Evolutionary conservation across 2,329 filamentous ascomycete genomes (phyloP).

Genomic region (Sclerotinia spermophila): DNA sequence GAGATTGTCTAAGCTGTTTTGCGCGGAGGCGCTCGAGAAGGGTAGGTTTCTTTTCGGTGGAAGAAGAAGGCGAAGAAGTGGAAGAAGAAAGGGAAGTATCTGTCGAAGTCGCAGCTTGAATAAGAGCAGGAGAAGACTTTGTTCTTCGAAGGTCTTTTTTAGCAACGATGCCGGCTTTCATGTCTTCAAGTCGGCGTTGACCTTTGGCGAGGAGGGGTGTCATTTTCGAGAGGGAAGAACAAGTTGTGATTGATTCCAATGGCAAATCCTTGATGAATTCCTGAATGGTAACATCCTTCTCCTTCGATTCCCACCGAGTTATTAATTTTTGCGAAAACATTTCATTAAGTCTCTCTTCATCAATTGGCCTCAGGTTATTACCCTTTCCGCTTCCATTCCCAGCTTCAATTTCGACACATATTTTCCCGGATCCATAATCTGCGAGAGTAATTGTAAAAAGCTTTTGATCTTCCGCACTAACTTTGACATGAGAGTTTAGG

Average conservation of each 20-base stretch:
- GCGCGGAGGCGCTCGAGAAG: constrained; percentile 72
- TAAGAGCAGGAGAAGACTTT: constrained; percentile 27
- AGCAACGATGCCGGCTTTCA: constrained; percentile 58
- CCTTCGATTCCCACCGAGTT: constrained; percentile 41
- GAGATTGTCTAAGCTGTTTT: constrained; percentile 58
- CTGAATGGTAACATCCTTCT: constrained; percentile 11
- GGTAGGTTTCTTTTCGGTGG: constrained; percentile 51
- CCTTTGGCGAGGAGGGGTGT: constrained; percentile 61
- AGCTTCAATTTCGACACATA: constrained; percentile 54
- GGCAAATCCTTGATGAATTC: constrained; percentile 56
- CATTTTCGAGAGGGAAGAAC: constrained; percentile 49
- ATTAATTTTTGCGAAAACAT: constrained; percentile 53
- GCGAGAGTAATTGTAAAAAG: constrained; percentile 41
- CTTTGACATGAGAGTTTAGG: constrained; percentile 39
- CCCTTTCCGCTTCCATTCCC: constrained; percentile 20
- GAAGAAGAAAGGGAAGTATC: constrained; percentile 21
- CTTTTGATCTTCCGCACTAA: constrained; percentile 40
- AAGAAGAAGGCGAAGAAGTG: constrained; percentile 20
- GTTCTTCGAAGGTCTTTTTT: constrained; percentile 47
- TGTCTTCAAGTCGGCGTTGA: constrained; percentile 63
- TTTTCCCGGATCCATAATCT: constrained; percentile 52
- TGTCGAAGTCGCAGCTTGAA: not conserved
- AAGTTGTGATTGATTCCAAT: constrained; percentile 49
- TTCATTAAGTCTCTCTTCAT: constrained; percentile 51
- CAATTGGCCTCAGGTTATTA: constrained; percentile 41